phyloP scores from a whole-genome alignment of 108 stramenopile species.

The Nitzschia palea region DNA sequence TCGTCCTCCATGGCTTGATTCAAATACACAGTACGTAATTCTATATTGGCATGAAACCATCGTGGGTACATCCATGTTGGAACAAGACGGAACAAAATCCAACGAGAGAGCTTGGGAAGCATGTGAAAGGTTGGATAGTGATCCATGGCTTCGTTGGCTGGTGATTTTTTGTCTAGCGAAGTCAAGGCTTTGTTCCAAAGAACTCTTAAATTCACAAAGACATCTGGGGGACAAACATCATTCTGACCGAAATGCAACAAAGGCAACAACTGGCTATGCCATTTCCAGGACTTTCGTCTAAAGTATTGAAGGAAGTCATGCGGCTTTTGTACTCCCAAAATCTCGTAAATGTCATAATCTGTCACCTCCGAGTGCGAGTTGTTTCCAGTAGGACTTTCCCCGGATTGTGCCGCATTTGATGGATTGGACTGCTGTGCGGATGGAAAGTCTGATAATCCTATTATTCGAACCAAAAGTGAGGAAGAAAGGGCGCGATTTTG shows the following conservation, averaged over 20 bases:
- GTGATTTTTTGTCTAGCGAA: slow-evolving; percentile 12
- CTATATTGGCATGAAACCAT: slow-evolving; percentile 79
- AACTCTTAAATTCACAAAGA: slow-evolving; percentile 25
- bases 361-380: no score
- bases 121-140: slow-evolving; percentile 14
- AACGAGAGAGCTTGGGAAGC: slow-evolving; percentile 7
- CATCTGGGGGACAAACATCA: slow-evolving; percentile 8
- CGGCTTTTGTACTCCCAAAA: not conserved
- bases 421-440: no score
- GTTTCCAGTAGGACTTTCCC: no score
- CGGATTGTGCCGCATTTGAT: no score
- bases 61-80: slow-evolving; percentile 49
- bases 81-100: slow-evolving; percentile 1
- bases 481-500: no score
- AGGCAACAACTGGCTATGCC: slow-evolving; percentile 7
- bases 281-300: slow-evolving; percentile 15
- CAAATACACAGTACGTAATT: slow-evolving; percentile 73
- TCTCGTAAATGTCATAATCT: slow-evolving; percentile 2
- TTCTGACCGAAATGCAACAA: slow-evolving; percentile 14
- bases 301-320: not conserved
- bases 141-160: not conserved
- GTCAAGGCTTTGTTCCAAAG: slow-evolving; percentile 24
- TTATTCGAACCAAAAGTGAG: no score
- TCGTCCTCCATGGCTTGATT: slow-evolving; percentile 48
- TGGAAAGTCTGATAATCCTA: no score